These are phyloP conservation scores for Penicillium janthinellum DNA, from an alignment of 2,329 filamentous ascomycete genomes.

Conservation along the genomic window DNA sequence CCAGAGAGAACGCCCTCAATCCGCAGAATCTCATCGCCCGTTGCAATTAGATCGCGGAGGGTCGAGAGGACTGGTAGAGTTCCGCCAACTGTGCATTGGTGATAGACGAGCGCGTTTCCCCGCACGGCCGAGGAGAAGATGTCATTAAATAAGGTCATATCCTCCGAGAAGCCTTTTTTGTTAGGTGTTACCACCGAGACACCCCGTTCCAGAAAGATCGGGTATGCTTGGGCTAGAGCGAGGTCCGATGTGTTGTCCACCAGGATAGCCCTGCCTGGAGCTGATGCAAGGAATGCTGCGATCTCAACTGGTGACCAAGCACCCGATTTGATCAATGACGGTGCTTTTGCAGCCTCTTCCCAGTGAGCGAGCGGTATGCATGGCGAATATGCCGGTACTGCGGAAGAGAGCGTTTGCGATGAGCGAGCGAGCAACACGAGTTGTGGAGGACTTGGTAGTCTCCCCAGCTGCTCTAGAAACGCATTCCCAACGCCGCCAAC, in stretches of 20 bases:
- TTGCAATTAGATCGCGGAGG: slow-evolving; percentile 89
- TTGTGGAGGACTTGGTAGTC: slow-evolving; percentile 67
- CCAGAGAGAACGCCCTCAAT: slow-evolving; percentile 98
- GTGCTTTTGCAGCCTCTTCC: slow-evolving; percentile 61
- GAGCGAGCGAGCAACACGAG: slow-evolving; percentile 85
- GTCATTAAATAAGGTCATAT: slow-evolving; percentile 77
- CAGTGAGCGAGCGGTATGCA: slow-evolving; percentile 59
- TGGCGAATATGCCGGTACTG: slow-evolving; percentile 67
- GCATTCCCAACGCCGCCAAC: slow-evolving; percentile 88
- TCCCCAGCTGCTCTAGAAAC: slow-evolving; percentile 80
- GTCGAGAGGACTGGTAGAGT: slow-evolving; percentile 93
- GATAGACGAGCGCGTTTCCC: slow-evolving; percentile 76
- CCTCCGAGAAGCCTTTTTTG: slow-evolving; percentile 94
- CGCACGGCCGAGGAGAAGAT: slow-evolving; percentile 74
- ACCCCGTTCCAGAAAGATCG: slow-evolving; percentile 73
- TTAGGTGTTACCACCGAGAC: slow-evolving; percentile 95
- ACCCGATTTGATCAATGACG: slow-evolving; percentile 54
- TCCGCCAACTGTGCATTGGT: slow-evolving; percentile 92
- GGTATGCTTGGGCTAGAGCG: slow-evolving; percentile 79
- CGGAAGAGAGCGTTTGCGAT: slow-evolving; percentile 75
- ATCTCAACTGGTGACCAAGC: slow-evolving; percentile 67
- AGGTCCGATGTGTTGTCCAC: slow-evolving; percentile 96
- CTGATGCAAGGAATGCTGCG: slow-evolving; percentile 72
- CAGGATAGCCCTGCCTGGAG: slow-evolving; percentile 76
- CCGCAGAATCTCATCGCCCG: slow-evolving; percentile 85